Conservation (phyloP, 352 stramenopile species). For the Phytophthora meadii region DNA sequence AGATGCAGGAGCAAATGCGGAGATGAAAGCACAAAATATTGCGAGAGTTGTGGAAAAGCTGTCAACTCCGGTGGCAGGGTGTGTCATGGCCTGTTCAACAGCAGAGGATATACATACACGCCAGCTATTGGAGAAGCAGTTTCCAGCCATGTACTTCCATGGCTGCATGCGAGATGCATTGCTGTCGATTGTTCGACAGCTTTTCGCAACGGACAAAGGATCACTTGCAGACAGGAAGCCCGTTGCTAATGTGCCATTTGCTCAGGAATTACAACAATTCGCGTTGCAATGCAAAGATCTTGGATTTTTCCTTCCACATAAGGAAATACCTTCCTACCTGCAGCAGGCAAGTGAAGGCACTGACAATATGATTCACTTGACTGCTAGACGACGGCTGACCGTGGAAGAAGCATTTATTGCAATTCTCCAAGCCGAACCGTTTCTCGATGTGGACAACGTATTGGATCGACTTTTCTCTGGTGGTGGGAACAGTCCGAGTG, state of each 20-base stretch:
- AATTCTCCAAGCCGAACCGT: constrained; percentile 41
- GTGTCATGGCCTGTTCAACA: constrained; percentile 33
- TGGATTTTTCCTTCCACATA: constrained; percentile 26
- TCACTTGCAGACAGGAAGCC: constrained; percentile 7
- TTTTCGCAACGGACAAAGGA: constrained; percentile 25
- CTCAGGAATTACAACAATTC: constrained; percentile 42
- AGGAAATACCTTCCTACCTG: constrained; percentile 1
- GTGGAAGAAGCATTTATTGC: constrained; percentile 32
- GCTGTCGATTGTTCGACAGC: constrained; percentile 23
- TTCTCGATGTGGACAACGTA: constrained; percentile 32
- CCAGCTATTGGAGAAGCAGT: constrained; percentile 34
- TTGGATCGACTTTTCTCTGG: constrained; percentile 15
- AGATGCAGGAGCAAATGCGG: constrained; percentile 13
- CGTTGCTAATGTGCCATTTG: constrained; percentile 16
- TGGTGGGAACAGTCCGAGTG: not conserved
- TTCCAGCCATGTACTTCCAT: constrained; percentile 48
- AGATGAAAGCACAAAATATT: constrained; percentile 33
- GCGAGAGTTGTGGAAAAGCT: constrained; percentile 24
- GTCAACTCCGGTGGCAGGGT: constrained; percentile 34
- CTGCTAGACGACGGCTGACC: constrained; percentile 27
- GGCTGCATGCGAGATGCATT: constrained; percentile 44
- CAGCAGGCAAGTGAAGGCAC: not conserved
- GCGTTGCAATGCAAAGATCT: constrained; percentile 47
- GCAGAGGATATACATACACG: constrained; percentile 23
- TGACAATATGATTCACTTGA: constrained; percentile 28